Evolutionary conservation across 805 yeast species (phyloP), one percentile per base, ranked within the genome.

Genomic region (Ascoidea tarda): DNA sequence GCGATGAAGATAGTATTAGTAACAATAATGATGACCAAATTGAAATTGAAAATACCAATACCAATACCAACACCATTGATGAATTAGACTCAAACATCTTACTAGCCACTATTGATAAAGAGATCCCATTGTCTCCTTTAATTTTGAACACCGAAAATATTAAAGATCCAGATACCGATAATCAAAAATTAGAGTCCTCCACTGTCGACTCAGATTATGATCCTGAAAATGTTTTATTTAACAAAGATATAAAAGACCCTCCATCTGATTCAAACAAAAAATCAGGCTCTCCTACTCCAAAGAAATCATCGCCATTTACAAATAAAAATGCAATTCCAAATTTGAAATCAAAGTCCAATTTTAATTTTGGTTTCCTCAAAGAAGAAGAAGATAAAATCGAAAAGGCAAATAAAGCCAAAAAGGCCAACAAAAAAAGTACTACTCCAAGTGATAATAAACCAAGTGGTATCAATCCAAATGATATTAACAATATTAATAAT

Each of bases 381-480:
- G 55, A 50, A n/a, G 59, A 50, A 6, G 59, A 49, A 16, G 57
- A 52, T n/a, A 57, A 54, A 51, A 50, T 46, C 32, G 52, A 53
- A 48, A 21, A 47, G 21, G 48, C 33, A n/a, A 33, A 49, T 32
- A 58, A 53, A 1, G 16, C 49, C 33, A 57, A 51, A 14, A 50
- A 14, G 8, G 44, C 8, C 14, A 38, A 38, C 14, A 38, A 38
- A 10, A 21, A 21, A 21, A 8, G 14, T 38, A 38, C 2, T 4
- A 8, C 8, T 38, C 2, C 8, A 10, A 38, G 4, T 38, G 14
- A 38, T 38, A 38, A 38, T 38, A 4, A 38, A 10, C 8, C 8
- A 10, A 2, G 14, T 38, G 44, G 4, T 38, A 8, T 10, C 8
- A 38, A 38, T 38, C 14, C 44, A 38, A 14, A 4, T 38, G 8